Conservation (phyloP, 495 filamentous ascomycete genomes). For the Penicillium pulvis region DNA sequence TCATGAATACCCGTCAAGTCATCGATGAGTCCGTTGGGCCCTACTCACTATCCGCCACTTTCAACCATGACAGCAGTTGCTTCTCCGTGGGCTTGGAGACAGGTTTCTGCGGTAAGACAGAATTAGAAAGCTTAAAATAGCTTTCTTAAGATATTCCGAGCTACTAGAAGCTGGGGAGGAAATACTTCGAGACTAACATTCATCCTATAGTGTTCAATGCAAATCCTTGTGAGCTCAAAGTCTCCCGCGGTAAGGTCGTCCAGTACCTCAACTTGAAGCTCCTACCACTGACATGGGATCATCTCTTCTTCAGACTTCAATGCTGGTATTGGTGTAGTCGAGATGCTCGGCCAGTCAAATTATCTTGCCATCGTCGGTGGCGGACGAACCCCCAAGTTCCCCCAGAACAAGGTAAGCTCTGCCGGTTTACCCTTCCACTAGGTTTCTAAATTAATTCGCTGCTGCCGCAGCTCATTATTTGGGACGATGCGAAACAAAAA, state of each 20-base stretch:
- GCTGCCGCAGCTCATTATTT: slow-evolving; percentile 71
- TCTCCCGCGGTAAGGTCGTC: slow-evolving; percentile 56
- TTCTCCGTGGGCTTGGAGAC: slow-evolving; percentile 88
- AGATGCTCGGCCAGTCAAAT: slow-evolving; percentile 87
- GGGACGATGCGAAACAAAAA: slow-evolving; percentile 85
- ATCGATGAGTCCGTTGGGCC: slow-evolving; percentile 77
- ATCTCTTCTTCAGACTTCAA: slow-evolving; percentile 66
- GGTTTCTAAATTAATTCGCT: neutral
- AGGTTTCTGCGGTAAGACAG: slow-evolving; percentile 76
- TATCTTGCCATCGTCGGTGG: slow-evolving; percentile 90
- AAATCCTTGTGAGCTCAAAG: slow-evolving; percentile 73
- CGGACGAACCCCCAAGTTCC: slow-evolving; percentile 81
- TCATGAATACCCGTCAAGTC: slow-evolving; percentile 87
- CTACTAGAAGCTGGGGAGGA: neutral
- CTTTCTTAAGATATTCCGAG: neutral
- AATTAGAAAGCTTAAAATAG: slow-evolving; percentile 1
- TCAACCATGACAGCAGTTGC: slow-evolving; percentile 84
- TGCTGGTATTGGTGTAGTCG: slow-evolving; percentile 77
- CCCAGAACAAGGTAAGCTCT: slow-evolving; percentile 74
- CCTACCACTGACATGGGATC: neutral
- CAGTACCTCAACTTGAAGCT: neutral
- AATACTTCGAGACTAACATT: slow-evolving; percentile 12
- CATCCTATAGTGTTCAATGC: slow-evolving; percentile 69
- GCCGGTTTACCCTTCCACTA: neutral
- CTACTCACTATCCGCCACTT: slow-evolving; percentile 77